Conservation (phyloP, 2,329 filamentous ascomycete genomes). For the Tricladium varicosporioides region DNA sequence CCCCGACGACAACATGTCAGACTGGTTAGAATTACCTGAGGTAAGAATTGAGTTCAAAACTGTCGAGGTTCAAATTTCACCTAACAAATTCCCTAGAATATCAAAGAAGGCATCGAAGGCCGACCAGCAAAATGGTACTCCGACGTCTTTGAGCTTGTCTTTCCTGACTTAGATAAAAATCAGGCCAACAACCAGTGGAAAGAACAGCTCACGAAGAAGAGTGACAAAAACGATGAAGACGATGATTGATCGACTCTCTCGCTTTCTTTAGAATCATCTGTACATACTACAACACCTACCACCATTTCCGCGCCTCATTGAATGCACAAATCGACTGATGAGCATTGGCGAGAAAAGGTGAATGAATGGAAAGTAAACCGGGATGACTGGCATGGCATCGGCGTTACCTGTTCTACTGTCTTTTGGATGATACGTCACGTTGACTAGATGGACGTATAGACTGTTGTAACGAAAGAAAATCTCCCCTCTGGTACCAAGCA, state of each 20-base stretch:
- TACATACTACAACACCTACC: conserved; percentile 3
- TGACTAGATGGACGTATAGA: neutral
- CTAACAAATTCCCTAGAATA: conserved; percentile 64
- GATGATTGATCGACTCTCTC: conserved; percentile 21
- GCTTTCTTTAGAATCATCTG: neutral
- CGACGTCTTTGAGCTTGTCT: conserved; percentile 90
- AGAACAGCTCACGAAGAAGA: conserved; percentile 35
- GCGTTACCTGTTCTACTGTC: neutral
- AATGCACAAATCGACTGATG: neutral
- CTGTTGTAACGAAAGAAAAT: neutral
- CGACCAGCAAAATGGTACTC: conserved; percentile 90
- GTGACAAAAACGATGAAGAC: conserved; percentile 28
- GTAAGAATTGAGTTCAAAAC: conserved; percentile 53
- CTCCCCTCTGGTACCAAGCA: neutral
- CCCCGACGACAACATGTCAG: conserved; percentile 90
- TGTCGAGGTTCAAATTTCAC: neutral
- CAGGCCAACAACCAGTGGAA: conserved; percentile 65
- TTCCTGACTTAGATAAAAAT: conserved; percentile 73
- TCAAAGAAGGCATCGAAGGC: conserved; percentile 93
- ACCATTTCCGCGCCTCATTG: neutral
- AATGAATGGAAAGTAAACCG: neutral
- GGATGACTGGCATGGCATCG: neutral
- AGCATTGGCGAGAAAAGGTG: neutral
- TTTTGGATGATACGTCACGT: neutral
- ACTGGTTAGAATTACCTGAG: conserved; percentile 96